Evolutionary conservation across 306 rosid species (phyloP).

Genomic region (Quercus dentata): DNA sequence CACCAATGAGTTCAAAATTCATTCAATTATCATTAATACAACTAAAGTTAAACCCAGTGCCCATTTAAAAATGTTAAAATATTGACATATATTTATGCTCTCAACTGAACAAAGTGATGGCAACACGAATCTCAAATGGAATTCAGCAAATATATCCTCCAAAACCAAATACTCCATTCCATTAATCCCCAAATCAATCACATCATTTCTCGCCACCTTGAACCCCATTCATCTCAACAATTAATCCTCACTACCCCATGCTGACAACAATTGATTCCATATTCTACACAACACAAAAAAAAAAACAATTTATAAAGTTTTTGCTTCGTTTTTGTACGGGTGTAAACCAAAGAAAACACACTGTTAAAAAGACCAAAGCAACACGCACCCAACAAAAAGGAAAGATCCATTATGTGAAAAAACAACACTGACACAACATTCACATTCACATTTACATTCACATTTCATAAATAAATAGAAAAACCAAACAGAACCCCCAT

Average conservation of each 20-base stretch:
- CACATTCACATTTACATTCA: neutral
- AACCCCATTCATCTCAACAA: constrained; percentile 43
- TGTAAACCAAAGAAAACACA: constrained; percentile 35
- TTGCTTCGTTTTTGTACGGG: neutral
- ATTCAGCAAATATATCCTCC: constrained; percentile 17
- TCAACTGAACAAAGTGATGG: constrained; percentile 23
- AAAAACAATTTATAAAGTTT: constrained; percentile 7
- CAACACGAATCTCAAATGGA: constrained; percentile 21
- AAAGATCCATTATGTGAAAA: constrained; percentile 65
- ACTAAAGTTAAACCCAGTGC: constrained; percentile 23
- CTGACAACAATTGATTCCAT: constrained; percentile 62
- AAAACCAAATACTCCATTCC: constrained; percentile 11
- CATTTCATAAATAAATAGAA: constrained; percentile 24
- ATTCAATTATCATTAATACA: constrained; percentile 14
- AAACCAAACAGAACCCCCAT: constrained; percentile 12
- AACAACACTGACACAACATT: constrained; percentile 48
- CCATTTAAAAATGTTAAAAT: constrained; percentile 20
- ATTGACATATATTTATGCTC: constrained; percentile 5
- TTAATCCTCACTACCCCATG: constrained; percentile 32
- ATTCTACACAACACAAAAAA: constrained; percentile 26
- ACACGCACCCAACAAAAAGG: constrained; percentile 46
- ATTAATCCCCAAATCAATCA: constrained; percentile 26
- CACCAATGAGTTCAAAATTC: neutral
- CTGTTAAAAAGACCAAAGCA: constrained; percentile 41
- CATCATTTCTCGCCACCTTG: constrained; percentile 33